These are phyloP conservation scores for Diplodia sapinea DNA, from an alignment of 2,329 filamentous ascomycete species.

Conservation along the genomic window DNA sequence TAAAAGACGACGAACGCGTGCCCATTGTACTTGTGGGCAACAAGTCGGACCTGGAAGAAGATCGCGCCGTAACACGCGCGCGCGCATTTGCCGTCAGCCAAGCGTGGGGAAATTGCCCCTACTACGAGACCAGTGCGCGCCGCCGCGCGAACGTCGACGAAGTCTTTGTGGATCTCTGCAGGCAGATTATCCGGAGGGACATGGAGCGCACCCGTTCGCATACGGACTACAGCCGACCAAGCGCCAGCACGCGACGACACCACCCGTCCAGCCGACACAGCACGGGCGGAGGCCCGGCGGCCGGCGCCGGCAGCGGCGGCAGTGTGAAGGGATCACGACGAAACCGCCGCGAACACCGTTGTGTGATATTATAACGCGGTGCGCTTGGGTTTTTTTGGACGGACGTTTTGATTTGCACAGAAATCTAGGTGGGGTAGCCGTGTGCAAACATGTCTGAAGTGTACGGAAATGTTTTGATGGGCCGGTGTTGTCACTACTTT, in stretches of 20 bases:
- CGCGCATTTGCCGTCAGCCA: constrained; percentile 86
- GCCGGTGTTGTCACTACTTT: constrained; percentile 12
- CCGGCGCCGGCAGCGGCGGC: constrained; percentile 14
- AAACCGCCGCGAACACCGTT: constrained; percentile 27
- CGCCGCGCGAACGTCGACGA: constrained; percentile 88
- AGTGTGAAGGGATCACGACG: constrained; percentile 21
- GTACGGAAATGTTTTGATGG: constrained; percentile 25
- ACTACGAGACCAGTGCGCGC: constrained; percentile 87
- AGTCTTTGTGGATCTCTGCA: constrained; percentile 82
- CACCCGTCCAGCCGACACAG: constrained; percentile 17
- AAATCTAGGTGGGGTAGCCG: not conserved
- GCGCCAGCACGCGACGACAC: constrained; percentile 23
- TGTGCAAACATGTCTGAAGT: not conserved
- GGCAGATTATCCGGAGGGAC: constrained; percentile 80
- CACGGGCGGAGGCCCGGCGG: not conserved
- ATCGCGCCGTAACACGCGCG: constrained; percentile 76
- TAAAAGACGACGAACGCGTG: constrained; percentile 85
- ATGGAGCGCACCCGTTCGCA: constrained; percentile 49
- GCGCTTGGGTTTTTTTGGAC: not conserved
- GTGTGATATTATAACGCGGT: constrained; percentile 27
- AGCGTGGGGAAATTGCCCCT: constrained; percentile 82
- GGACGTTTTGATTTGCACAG: constrained; percentile 15
- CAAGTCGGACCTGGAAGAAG: constrained; percentile 88
- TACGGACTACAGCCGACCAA: constrained; percentile 21
- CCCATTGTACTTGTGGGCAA: constrained; percentile 92